These are phyloP conservation scores for Atkinsonella hypoxylon DNA, from an alignment of 2,329 filamentous ascomycete species.

Conservation along the genomic window DNA sequence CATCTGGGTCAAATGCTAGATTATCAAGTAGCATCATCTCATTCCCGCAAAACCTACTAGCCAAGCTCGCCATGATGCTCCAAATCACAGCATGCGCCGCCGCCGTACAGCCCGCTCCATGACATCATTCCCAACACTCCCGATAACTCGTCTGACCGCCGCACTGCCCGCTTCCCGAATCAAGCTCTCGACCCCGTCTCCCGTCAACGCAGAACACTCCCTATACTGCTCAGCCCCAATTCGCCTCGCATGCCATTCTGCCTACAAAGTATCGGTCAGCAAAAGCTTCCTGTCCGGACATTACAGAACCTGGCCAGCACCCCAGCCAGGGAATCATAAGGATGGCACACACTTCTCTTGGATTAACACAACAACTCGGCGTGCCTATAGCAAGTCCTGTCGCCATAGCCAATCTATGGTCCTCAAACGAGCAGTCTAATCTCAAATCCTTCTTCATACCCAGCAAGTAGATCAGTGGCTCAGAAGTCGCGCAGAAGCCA, in stretches of 20 bases:
- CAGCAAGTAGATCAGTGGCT: conserved; percentile 19
- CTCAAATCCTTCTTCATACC: conserved; percentile 24
- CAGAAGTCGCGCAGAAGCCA: conserved; percentile 3
- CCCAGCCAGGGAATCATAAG: background rate
- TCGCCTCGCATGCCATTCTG: conserved; percentile 18
- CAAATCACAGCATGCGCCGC: background rate
- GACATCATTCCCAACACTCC: background rate
- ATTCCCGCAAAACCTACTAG: too few species aligned
- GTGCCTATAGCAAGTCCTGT: conserved; percentile 1
- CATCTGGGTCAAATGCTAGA: too few species aligned
- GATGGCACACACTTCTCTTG: conserved; percentile 15
- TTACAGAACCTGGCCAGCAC: background rate
- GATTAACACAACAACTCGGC: conserved; percentile 19
- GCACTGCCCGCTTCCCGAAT: conserved; percentile 17
- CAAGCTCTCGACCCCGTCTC: conserved; percentile 21
- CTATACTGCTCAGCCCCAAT: conserved; percentile 19
- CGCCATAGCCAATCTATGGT: conserved; percentile 5
- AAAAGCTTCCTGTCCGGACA: too few species aligned
- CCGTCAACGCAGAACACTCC: conserved; percentile 25
- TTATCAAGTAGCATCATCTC: too few species aligned
- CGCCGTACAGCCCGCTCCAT: background rate
- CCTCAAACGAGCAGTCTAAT: conserved; percentile 7
- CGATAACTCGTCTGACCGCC: conserved; percentile 12
- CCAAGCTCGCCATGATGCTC: background rate
- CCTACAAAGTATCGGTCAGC: conserved; percentile 12